Evolutionary conservation across 257 asterid genomes (phyloP).

Genomic region (Nicotiana obtusifolia): DNA sequence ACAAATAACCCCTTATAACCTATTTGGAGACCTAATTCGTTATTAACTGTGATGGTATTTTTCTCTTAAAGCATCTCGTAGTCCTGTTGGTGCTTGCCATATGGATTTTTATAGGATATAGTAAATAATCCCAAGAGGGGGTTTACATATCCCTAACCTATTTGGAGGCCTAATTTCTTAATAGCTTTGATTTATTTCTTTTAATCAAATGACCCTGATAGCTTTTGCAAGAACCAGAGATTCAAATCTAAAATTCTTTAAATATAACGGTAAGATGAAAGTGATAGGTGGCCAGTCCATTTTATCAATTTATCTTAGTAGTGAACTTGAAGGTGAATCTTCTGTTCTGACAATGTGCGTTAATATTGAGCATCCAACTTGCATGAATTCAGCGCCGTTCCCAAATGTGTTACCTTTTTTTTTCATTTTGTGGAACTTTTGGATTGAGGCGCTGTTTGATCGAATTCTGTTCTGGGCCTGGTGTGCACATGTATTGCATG

Average conservation of each 20-base stretch:
- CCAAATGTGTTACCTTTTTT: neutral
- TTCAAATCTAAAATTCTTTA: neutral
- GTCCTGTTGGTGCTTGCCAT: neutral
- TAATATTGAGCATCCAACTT: neutral
- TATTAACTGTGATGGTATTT: neutral
- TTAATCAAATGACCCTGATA: neutral
- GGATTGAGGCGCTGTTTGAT: neutral
- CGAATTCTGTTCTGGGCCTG: neutral
- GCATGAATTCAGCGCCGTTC: slow-evolving; percentile 2
- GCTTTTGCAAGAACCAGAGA: neutral
- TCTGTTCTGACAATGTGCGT: neutral
- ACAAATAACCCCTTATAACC: neutral
- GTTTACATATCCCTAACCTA: no score
- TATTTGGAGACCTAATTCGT: neutral
- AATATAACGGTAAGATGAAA: neutral
- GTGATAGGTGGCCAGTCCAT: neutral
- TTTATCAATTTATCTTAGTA: neutral
- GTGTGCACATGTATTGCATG: neutral
- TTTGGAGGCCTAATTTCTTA: no score
- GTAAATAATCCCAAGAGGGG: no score
- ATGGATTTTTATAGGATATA: no score
- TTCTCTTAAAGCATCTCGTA: neutral
- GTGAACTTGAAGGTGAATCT: neutral
- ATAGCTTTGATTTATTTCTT: neutral
- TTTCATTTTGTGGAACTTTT: neutral